phyloP scores from a whole-genome alignment of 345 rosid species.

The Noccaea bulbosa region DNA sequence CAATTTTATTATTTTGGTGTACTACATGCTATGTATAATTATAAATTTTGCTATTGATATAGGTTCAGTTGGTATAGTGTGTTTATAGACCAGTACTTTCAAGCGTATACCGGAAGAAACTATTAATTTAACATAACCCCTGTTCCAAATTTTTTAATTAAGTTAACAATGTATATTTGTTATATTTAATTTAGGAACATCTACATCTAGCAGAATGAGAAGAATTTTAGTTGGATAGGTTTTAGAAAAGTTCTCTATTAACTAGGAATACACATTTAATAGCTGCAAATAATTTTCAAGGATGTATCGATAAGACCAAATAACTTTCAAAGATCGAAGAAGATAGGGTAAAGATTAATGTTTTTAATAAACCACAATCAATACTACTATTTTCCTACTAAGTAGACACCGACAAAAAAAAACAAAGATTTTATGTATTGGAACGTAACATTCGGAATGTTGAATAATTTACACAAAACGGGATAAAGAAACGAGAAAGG shows the following conservation, averaged over 20 bases:
- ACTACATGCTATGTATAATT: background rate
- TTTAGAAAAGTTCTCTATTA: constrained; percentile 9
- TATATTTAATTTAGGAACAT: background rate
- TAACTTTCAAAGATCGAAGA: constrained; percentile 36
- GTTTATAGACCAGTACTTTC: no score
- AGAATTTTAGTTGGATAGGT: constrained; percentile 12
- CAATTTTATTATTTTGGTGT: background rate
- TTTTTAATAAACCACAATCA: constrained; percentile 21
- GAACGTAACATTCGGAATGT: constrained; percentile 29
- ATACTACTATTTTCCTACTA: background rate
- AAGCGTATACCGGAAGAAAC: no score
- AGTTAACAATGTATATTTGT: no score
- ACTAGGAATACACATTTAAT: constrained; percentile 16
- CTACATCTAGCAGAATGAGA: background rate
- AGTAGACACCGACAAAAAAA: constrained; percentile 27
- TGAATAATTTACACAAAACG: constrained; percentile 19
- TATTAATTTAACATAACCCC: no score
- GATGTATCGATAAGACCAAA: constrained; percentile 34
- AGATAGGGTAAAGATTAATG: constrained; percentile 1
- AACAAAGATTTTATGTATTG: background rate
- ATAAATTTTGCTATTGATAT: no score
- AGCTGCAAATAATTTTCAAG: constrained; percentile 27
- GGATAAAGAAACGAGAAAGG: constrained; percentile 22
- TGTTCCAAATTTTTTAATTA: no score
- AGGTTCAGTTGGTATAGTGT: background rate